Percentiles rank a stretch among this genome's conserved stretches.
phyloP scores from a whole-genome alignment of 2,329 filamentous ascomycete species.

The Gnomoniopsis sp. region DNA sequence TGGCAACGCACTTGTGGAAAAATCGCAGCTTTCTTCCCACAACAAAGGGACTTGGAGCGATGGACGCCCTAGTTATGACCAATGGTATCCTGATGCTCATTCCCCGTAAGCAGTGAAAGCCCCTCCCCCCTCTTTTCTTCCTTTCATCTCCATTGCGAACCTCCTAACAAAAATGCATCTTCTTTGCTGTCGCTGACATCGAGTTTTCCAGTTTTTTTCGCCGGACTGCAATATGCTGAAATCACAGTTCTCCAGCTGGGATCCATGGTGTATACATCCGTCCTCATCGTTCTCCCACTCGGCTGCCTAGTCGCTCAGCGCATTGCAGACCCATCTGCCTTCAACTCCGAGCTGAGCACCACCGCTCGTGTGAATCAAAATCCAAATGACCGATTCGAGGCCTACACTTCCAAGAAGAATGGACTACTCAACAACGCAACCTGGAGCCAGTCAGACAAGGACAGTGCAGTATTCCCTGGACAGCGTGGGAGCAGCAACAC shows the following conservation, averaged over 20 bases:
- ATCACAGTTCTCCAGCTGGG: conserved; percentile 45
- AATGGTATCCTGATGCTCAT: conserved; percentile 55
- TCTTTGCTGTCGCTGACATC: neutral
- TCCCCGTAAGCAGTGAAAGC: conserved; percentile 39
- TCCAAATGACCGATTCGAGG: conserved; percentile 19
- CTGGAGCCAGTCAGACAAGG: conserved; percentile 13
- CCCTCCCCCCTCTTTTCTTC: neutral
- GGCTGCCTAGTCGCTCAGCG: conserved; percentile 50
- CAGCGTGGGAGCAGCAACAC: conserved; percentile 15
- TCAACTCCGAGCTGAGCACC: conserved; percentile 15
- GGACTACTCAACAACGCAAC: neutral
- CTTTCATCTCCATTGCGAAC: neutral
- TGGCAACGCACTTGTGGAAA: conserved; percentile 44
- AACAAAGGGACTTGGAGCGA: conserved; percentile 40
- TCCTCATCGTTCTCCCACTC: conserved; percentile 49
- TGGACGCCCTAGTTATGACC: conserved; percentile 54
- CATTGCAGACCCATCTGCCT: conserved; percentile 29
- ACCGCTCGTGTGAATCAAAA: conserved; percentile 17
- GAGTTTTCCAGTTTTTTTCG: conserved; percentile 43
- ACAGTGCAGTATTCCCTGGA: conserved; percentile 12
- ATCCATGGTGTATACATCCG: conserved; percentile 46
- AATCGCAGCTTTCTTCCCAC: conserved; percentile 45
- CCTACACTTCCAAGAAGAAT: conserved; percentile 14
- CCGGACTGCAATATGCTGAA: conserved; percentile 41
- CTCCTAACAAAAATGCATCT: neutral